phyloP scores from a whole-genome alignment of 2,329 filamentous ascomycete species.

The Ilyonectria sp. region DNA sequence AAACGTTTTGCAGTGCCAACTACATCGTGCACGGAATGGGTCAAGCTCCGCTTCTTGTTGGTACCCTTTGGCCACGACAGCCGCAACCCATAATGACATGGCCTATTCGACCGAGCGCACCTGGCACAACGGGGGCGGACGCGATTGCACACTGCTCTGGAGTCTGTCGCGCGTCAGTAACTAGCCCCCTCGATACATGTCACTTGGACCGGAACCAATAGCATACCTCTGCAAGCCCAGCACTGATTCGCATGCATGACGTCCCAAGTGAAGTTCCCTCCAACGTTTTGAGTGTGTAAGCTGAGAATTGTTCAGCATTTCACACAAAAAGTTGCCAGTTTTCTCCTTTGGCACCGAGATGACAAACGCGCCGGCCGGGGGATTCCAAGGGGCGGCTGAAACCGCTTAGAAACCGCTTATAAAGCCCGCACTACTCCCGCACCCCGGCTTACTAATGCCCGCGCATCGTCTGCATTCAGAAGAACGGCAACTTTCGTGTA shows the following conservation, averaged over 20 bases:
- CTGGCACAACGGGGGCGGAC: slow-evolving; percentile 11
- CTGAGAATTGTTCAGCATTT: slow-evolving; percentile 13
- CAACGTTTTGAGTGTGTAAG: slow-evolving; percentile 12
- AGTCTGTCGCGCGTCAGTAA: slow-evolving; percentile 12
- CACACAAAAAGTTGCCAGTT: slow-evolving; percentile 14
- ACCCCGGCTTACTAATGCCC: slow-evolving; percentile 11
- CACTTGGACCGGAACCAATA: slow-evolving; percentile 9
- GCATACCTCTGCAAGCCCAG: slow-evolving; percentile 13
- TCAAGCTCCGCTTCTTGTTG: no score
- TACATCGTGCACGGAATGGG: no score
- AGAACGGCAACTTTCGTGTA: slow-evolving; percentile 13
- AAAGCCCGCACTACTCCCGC: slow-evolving; percentile 14
- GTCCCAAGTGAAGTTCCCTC: slow-evolving; percentile 13
- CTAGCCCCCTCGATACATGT: slow-evolving; percentile 13
- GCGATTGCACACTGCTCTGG: slow-evolving; percentile 11
- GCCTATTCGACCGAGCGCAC: slow-evolving; percentile 10
- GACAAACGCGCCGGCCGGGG: slow-evolving; percentile 11
- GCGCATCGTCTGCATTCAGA: slow-evolving; percentile 12
- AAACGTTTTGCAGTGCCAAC: no score
- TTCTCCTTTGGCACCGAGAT: slow-evolving; percentile 13
- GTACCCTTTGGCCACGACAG: no score
- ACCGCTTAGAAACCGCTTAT: not conserved
- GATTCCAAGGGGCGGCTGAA: slow-evolving; percentile 11
- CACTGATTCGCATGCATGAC: slow-evolving; percentile 14
- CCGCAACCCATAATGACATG: no score